Base-by-base conservation (phyloP, 2,329 filamentous ascomycete genomes). In the Arthrobotrys iridis region DNA sequence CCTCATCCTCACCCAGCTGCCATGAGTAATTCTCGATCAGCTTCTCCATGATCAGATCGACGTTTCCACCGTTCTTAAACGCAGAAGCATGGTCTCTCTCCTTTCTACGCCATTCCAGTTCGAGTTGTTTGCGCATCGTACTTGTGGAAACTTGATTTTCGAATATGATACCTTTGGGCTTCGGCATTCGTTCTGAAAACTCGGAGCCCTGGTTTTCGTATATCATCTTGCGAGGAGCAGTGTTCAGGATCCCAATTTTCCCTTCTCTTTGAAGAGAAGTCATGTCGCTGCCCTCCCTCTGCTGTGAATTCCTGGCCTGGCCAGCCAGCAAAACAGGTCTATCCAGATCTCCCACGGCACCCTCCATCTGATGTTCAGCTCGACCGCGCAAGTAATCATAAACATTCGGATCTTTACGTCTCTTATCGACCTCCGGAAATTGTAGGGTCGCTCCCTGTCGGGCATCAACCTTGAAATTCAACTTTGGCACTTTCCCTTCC, bases 21-120 rank as follows among this genome's bases (percentile, higher is more conserved):
- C 70, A 74, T 13, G 26, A 20, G 3, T 33, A 20, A 48, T 74
- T 48, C 28, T 67, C 62, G 10, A 74, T 64, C 3, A 74, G 18
- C 20, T 30, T 45, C 11, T 67, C 70, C 45, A 74, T 30, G 11
- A 74, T 26, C 33, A 57, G 1, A 37, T 74, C 70, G 10, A 74
- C n/a, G 33, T 62, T 67, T 11, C 45, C 18, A 4, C 62, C 62
- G 3, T 28, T 22, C 13, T 48, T 55, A 20, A 62, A 74, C 10
- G 62, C 35, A 13, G 35, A 20, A 2, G 8, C 6, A 10, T 60
- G 62, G 13, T 67, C 46, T 8, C 8, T 28, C 30, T 74, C 70
- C 33, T 37, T 28, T n/a, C 50, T 11, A 4, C 8, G 11, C 70
- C 70, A 74, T 28, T 67, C 62, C 2, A 22, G 11, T 2, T 48